A percentile compares a stretch with the other conserved stretches of the same genome.
phyloP scores from a whole-genome alignment of 306 rosid genomes.

The Boehmeria nivea region DNA sequence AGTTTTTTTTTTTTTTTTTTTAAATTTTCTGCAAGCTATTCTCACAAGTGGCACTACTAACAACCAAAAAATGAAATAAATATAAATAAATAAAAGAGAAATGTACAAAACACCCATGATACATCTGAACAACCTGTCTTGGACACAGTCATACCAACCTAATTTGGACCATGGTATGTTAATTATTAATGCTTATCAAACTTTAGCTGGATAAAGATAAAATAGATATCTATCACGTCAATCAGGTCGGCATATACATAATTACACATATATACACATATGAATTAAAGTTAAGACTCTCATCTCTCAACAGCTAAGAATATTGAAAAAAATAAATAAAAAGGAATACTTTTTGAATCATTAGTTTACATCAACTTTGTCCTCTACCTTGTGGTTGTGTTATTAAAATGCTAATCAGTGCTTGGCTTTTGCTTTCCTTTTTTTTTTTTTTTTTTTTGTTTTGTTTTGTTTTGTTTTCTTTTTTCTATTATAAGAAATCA shows the following conservation, averaged over 20 bases:
- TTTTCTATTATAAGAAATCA: neutral
- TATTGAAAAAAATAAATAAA: neutral
- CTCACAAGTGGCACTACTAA: constrained; percentile 1
- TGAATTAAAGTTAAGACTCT: neutral
- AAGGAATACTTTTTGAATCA: neutral
- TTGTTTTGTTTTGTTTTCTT: neutral
- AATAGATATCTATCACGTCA: constrained; percentile 17
- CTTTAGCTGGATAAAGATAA: constrained; percentile 2
- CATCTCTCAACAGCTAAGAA: constrained; percentile 1
- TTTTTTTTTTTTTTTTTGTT: neutral
- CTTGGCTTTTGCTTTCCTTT: neutral
- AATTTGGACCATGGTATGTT: constrained; percentile 5
- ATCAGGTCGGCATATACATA: constrained; percentile 5
- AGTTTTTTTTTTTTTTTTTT: too few relatives aligned
- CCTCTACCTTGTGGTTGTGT: neutral
- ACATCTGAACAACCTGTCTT: constrained; percentile 4
- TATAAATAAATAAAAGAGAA: neutral
- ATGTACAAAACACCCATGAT: neutral
- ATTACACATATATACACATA: neutral
- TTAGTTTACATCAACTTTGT: neutral
- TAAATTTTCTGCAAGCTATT: neutral
- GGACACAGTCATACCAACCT: constrained; percentile 3
- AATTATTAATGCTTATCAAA: constrained; percentile 9
- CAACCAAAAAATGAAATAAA: neutral
- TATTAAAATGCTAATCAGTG: constrained; percentile 2